Percentiles rank a stretch among this genome's conserved stretches.
These are phyloP conservation scores for Monosporascus sp. DNA, from an alignment of 2,329 filamentous ascomycete species.

Conservation along the genomic window DNA sequence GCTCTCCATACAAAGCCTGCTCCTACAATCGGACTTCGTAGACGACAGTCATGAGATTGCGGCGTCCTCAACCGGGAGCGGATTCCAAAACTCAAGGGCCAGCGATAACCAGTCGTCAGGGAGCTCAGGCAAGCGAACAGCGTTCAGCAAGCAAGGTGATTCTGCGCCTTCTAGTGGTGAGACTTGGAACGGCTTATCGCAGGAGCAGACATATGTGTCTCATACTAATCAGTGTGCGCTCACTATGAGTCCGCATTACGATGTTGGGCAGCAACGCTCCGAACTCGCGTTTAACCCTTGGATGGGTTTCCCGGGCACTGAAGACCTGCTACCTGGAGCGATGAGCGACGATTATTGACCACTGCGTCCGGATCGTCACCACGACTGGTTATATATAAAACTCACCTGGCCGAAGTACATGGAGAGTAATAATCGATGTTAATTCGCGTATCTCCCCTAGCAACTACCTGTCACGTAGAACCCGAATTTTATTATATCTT, in stretches of 20 bases:
- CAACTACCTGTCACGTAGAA: too few relatives aligned
- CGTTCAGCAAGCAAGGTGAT: background rate
- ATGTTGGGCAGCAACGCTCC: slow-evolving; percentile 18
- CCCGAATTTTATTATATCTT: too few relatives aligned
- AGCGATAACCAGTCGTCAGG: background rate
- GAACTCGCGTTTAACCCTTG: slow-evolving; percentile 23
- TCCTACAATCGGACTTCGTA: slow-evolving; percentile 34
- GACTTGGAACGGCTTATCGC: background rate
- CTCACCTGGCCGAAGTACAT: too few relatives aligned
- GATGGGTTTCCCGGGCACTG: slow-evolving; percentile 23
- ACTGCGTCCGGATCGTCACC: too few relatives aligned
- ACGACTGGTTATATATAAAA: too few relatives aligned
- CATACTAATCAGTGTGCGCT: background rate
- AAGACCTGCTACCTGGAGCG: slow-evolving; percentile 16
- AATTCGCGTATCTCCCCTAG: too few relatives aligned
- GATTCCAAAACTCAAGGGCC: slow-evolving; percentile 14
- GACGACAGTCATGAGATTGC: slow-evolving; percentile 33
- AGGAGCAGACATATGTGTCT: background rate
- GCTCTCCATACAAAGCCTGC: slow-evolving; percentile 34
- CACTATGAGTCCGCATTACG: slow-evolving; percentile 5
- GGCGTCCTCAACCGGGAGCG: slow-evolving; percentile 1
- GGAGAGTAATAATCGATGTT: too few relatives aligned
- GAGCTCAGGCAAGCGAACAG: background rate
- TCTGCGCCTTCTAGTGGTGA: background rate
- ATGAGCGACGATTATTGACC: slow-evolving; percentile 20